phyloP scores from a whole-genome alignment of 176 grass and related monocot species.

The Oryza glumipatula region DNA sequence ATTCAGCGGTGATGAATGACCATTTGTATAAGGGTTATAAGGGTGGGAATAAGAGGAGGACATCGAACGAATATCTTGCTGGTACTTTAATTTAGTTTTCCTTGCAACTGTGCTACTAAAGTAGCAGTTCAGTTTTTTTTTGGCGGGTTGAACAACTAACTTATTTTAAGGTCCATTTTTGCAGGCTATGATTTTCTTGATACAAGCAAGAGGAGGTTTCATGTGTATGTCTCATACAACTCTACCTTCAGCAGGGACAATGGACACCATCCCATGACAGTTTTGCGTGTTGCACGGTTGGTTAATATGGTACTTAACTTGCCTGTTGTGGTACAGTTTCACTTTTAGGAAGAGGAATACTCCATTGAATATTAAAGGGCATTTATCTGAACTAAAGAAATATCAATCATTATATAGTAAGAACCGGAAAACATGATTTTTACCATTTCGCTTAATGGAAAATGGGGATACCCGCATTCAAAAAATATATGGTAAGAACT shows the following conservation, averaged over 20 bases:
- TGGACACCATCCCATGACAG: slow-evolving; percentile 44
- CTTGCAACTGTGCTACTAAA: neutral
- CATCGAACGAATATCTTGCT: slow-evolving; percentile 51
- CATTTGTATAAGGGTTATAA: slow-evolving; percentile 56
- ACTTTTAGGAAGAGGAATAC: neutral
- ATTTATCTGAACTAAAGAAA: neutral
- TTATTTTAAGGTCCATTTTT: neutral
- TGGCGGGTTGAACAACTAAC: neutral
- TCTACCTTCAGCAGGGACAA: slow-evolving; percentile 53
- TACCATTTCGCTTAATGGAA: too few species aligned
- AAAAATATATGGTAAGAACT: neutral
- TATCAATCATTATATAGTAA: neutral
- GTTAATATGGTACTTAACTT: slow-evolving; percentile 65
- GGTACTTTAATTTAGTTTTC: slow-evolving; percentile 40
- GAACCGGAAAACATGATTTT: too few species aligned
- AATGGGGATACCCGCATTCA: neutral
- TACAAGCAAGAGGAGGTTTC: slow-evolving; percentile 37
- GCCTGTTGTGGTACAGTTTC: neutral
- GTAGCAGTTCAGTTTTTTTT: neutral
- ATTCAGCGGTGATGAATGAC: slow-evolving; percentile 49
- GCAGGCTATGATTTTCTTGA: slow-evolving; percentile 75
- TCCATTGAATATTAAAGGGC: neutral
- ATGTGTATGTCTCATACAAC: slow-evolving; percentile 60
- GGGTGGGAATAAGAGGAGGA: slow-evolving; percentile 45
- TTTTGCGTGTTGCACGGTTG: slow-evolving; percentile 67